Conservation (phyloP, 257 asterid genomes). For the Fraxinus quadrangulata region DNA sequence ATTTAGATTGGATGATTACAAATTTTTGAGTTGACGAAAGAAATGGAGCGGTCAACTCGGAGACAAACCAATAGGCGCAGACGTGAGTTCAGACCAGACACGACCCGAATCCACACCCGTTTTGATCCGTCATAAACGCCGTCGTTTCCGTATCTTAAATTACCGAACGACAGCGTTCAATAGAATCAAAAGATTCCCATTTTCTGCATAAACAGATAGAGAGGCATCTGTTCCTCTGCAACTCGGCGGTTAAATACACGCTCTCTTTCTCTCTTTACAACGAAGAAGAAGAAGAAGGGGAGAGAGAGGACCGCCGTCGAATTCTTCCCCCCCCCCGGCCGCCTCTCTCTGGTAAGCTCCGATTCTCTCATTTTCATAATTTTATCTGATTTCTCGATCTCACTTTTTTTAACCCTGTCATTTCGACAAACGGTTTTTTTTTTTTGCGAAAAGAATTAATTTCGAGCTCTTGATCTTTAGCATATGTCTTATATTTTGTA, state of each 20-base stretch:
- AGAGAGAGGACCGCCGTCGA: slow-evolving; percentile 27
- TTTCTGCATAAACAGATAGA: slow-evolving; percentile 15
- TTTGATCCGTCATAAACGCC: slow-evolving; percentile 2
- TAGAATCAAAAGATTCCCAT: slow-evolving; percentile 29
- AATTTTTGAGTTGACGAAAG: slow-evolving; percentile 13
- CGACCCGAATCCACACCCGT: slow-evolving; percentile 20
- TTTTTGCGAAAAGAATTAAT: not conserved
- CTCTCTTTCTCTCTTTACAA: slow-evolving; percentile 40
- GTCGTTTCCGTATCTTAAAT: not conserved
- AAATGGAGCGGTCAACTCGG: slow-evolving; percentile 15
- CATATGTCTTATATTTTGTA: slow-evolving; percentile 8
- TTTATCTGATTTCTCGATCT: slow-evolving; percentile 42
- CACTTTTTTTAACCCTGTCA: slow-evolving; percentile 27
- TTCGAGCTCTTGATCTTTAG: slow-evolving; percentile 27
- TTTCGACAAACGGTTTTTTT: slow-evolving; percentile 8
- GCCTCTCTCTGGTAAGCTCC: slow-evolving; percentile 43
- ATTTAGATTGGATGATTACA: not conserved
- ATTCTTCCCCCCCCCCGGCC: slow-evolving; percentile 27
- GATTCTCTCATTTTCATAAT: slow-evolving; percentile 20
- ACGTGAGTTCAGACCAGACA: slow-evolving; percentile 29
- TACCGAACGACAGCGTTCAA: slow-evolving; percentile 30
- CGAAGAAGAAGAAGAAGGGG: slow-evolving; percentile 23
- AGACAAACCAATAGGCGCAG: slow-evolving; percentile 27
- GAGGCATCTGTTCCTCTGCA: slow-evolving; percentile 34
- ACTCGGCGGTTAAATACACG: slow-evolving; percentile 29